Base-by-base conservation (phyloP, 176 grass and related monocot species). In the Pontederia paniculata region DNA sequence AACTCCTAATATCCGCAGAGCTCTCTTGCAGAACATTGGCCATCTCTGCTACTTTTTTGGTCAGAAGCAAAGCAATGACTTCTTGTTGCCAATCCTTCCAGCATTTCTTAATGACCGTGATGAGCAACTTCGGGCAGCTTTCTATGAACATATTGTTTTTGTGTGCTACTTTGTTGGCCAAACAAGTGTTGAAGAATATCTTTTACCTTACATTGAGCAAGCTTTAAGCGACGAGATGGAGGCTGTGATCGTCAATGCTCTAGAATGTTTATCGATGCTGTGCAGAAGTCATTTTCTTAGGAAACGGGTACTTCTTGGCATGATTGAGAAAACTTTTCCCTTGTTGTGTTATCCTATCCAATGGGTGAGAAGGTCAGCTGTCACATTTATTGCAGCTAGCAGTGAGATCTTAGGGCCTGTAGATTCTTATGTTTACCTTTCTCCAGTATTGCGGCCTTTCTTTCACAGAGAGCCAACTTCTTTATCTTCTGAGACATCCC, bases 91-190 rank as follows among this genome's bases (percentile, higher is more conserved):
- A 55, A 90, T 97, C 69, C 83, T 97, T 52, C 93, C 83, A 22
- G 86, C 83, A 62, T 90, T 97, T 88, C 81, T 97, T 50, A 97
- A 97, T 86, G 93, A 97, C 65, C 63, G 70, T 19, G 83, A 97
- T 74, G 80, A 84, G 58, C 93, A 97, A 60, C 81, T 97, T 58
- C 79, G 86, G 60, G 80, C 83, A 72, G 82, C 79, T 82, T 97
- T 90, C 69, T 97, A 79, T 60, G 77, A 73, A 58, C 86, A 90
- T 48, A 87, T 97, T 50, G 80, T 88, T 54, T 83, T 76, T 63
- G 93, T 97, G 63, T 90, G 83, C 74, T 97, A 84, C 77, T 97
- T 97, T 86, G 85, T 97, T 75, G 93, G 93, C 59, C 75, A 82
- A 81, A 74, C 67, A 71, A 97, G 93, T 64, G 93, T 97, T 3